A percentile compares a stretch with the other conserved stretches of the same genome.
Evolutionary conservation across 2,329 filamentous ascomycete species (phyloP).

Genomic region (Achaetomium macrosporum): DNA sequence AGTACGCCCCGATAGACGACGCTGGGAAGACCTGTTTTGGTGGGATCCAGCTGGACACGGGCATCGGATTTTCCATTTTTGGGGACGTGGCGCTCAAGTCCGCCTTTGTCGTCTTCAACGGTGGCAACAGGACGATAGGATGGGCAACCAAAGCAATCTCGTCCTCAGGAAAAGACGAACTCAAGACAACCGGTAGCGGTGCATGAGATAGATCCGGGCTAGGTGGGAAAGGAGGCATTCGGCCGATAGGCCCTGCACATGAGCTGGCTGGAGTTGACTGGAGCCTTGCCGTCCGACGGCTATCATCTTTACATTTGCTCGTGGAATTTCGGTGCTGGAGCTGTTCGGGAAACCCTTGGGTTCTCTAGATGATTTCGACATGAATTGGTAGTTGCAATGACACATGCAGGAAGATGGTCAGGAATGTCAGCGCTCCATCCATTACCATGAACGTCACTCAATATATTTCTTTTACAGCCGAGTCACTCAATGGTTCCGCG

Average conservation of each 20-base stretch:
- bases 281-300: too few species aligned
- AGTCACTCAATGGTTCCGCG: too few species aligned
- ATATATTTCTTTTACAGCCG: too few species aligned
- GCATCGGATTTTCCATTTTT: conserved; percentile 21
- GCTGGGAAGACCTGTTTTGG: conserved; percentile 50
- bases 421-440: too few species aligned
- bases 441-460: too few species aligned
- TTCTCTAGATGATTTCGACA: too few species aligned
- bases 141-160: conserved; percentile 17
- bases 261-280: background rate
- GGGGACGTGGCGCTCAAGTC: conserved; percentile 25
- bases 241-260: background rate
- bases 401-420: too few species aligned
- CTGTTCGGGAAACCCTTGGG: too few species aligned
- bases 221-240: background rate
- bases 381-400: too few species aligned
- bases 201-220: background rate
- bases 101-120: conserved; percentile 25
- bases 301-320: too few species aligned
- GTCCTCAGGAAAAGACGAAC: background rate
- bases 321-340: too few species aligned
- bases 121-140: conserved; percentile 13
- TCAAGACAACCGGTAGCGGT: background rate
- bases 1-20: conserved; percentile 40
- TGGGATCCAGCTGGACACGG: conserved; percentile 48